These are phyloP conservation scores for Spencermartinsiella ligniputridi DNA, from an alignment of 1,139 yeast genomes.

Conservation along the genomic window DNA sequence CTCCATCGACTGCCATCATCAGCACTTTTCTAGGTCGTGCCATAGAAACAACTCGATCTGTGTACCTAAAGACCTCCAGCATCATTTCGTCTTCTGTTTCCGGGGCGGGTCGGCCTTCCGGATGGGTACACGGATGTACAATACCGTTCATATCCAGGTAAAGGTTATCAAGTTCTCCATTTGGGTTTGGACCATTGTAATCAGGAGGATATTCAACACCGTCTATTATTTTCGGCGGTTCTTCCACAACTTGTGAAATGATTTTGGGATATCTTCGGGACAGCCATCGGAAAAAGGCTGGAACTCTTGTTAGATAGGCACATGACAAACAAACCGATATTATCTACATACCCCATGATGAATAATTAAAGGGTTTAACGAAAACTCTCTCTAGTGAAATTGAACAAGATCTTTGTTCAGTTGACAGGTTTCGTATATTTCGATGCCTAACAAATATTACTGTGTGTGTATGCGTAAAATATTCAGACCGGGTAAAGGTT, in stretches of 20 bases:
- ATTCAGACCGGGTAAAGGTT: too few species aligned
- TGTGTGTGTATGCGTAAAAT: too few species aligned
- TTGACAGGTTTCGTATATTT: too few species aligned
- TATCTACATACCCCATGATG: too few species aligned
- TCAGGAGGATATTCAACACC: constrained; percentile 61
- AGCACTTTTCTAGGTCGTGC: constrained; percentile 91
- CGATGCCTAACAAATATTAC: too few species aligned
- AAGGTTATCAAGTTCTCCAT: constrained; percentile 89
- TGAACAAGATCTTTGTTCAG: too few species aligned
- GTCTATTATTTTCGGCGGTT: constrained; percentile 51
- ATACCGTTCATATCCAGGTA: constrained; percentile 97
- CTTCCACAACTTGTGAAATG: constrained; percentile 85
- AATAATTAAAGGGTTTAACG: too few species aligned
- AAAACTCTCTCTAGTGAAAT: too few species aligned
- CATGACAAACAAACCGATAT: too few species aligned
- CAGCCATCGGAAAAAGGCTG: constrained; percentile 96
- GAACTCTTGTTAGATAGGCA: too few species aligned
- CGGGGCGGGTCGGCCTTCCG: constrained; percentile 91
- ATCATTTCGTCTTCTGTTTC: constrained; percentile 95
- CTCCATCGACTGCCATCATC: constrained; percentile 95
- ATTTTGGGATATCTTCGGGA: constrained; percentile 91
- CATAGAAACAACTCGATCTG: constrained; percentile 85
- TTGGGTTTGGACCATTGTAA: constrained; percentile 78
- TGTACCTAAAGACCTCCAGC: constrained; percentile 80
- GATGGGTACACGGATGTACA: constrained; percentile 96